These are phyloP conservation scores for Ceratocystis papillata DNA, from an alignment of 2,329 filamentous ascomycete species.

Conservation along the genomic window DNA sequence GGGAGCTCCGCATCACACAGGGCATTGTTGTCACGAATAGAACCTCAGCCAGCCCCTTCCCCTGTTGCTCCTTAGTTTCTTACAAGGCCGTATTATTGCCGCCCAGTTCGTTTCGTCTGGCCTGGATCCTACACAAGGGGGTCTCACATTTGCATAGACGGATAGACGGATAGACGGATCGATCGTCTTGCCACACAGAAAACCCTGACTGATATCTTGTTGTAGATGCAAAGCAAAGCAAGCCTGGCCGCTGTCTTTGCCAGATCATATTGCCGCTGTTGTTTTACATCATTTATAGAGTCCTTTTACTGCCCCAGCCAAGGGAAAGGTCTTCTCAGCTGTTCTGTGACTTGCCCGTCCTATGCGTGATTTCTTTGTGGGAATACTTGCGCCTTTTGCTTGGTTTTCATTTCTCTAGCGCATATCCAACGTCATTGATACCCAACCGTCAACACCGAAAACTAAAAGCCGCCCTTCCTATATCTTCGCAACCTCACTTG, in stretches of 20 bases:
- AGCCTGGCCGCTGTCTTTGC: no score
- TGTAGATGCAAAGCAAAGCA: not conserved
- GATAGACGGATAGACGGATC: conserved; percentile 2
- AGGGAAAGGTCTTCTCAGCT: not conserved
- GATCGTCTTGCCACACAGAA: not conserved
- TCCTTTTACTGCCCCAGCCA: not conserved
- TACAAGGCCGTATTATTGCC: not conserved
- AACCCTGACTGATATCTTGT: not conserved
- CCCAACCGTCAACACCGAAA: not conserved
- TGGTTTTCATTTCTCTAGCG: not conserved
- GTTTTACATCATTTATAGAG: not conserved
- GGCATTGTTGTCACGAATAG: no score
- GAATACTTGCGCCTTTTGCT: not conserved
- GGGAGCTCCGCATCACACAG: not conserved
- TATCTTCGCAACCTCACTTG: not conserved
- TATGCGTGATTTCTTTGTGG: not conserved
- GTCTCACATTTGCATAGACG: not conserved
- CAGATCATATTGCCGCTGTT: not conserved
- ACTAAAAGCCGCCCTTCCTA: not conserved
- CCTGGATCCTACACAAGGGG: not conserved
- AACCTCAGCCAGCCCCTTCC: no score
- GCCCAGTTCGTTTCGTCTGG: not conserved
- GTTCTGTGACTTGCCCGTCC: not conserved
- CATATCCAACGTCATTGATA: conserved; percentile 23
- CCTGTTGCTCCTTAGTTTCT: no score